A percentile compares a stretch with the other conserved stretches of the same genome.
Evolutionary conservation across 495 filamentous ascomycete genomes (phyloP).

Genomic region (Lepidopterella palustris): DNA sequence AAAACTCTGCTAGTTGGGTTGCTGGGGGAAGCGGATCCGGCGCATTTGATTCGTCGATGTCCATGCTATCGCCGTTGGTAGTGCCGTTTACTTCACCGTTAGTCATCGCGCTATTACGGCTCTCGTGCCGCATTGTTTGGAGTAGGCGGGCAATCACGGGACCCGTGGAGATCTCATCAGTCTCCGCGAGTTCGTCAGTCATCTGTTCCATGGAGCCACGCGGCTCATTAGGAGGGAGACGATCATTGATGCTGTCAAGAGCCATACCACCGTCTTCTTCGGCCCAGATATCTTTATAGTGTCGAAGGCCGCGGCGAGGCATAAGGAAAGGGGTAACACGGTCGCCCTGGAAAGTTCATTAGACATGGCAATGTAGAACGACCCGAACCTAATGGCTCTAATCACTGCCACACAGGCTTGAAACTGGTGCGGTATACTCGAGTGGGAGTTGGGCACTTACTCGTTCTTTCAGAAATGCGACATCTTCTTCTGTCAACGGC

Average conservation of each 20-base stretch:
- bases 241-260: conserved; percentile 56
- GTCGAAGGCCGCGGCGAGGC: conserved; percentile 74
- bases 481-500: conserved; percentile 85
- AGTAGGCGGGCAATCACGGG: conserved; percentile 80
- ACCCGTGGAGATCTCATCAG: conserved; percentile 83
- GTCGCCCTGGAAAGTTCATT: conserved; percentile 53
- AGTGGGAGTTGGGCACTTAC: no score
- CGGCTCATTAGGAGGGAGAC: conserved; percentile 66
- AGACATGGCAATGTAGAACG: no score
- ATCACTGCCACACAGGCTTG: no score
- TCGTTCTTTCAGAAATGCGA: conserved; percentile 84
- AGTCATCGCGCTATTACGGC: conserved; percentile 52
- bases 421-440: no score
- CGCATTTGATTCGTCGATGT: conserved; percentile 32
- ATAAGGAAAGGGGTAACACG: conserved; percentile 75
- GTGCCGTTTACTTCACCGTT: conserved; percentile 48
- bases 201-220: conserved; percentile 78
- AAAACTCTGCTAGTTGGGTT: conserved; percentile 69
- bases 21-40: conserved; percentile 53
- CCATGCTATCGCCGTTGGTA: conserved; percentile 45
- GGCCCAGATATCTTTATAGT: conserved; percentile 85
- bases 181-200: conserved; percentile 76
- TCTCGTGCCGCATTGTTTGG: conserved; percentile 74
- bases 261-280: conserved; percentile 80
- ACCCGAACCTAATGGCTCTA: no score